These are phyloP conservation scores for Tetracladium maxilliforme DNA, from an alignment of 2,329 filamentous ascomycete species.

Conservation along the genomic window DNA sequence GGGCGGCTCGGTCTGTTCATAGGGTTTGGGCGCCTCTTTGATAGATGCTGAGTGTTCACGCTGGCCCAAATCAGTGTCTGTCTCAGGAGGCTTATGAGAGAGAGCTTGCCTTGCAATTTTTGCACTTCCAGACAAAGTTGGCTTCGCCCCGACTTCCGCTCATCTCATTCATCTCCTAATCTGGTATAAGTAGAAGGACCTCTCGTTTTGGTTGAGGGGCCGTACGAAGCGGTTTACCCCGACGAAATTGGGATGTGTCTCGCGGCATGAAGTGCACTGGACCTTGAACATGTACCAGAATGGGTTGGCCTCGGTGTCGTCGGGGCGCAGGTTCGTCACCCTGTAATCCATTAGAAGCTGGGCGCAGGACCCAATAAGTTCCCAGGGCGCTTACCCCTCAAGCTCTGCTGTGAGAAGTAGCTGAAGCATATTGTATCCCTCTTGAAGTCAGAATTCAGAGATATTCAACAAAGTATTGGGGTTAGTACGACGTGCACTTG, in stretches of 20 bases:
- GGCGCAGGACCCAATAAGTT: conserved; percentile 1
- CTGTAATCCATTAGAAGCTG: conserved; percentile 27
- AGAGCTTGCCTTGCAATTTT: conserved; percentile 88
- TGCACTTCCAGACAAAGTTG: conserved; percentile 99
- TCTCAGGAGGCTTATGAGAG: conserved; percentile 3
- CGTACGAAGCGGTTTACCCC: conserved; percentile 73
- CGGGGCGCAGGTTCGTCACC: conserved; percentile 76
- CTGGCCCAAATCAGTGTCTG: conserved; percentile 22
- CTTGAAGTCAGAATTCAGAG: no score
- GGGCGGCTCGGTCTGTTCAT: conserved; percentile 55
- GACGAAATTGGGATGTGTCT: conserved; percentile 76
- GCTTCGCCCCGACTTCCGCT: conserved; percentile 89
- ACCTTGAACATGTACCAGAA: conserved; percentile 99
- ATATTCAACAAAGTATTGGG: no score
- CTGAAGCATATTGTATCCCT: conserved; percentile 45
- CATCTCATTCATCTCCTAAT: conserved; percentile 75
- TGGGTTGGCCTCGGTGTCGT: conserved; percentile 65
- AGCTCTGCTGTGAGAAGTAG: conserved; percentile 55
- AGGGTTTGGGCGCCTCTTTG: conserved; percentile 56
- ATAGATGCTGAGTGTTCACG: conserved; percentile 79
- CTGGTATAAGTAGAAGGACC: no score
- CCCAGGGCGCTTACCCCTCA: conserved; percentile 48
- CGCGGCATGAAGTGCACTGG: conserved; percentile 93
- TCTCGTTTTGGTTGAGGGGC: not conserved
- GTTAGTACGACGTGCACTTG: no score